Evolutionary conservation across 1,139 yeast genomes (phyloP).

Genomic region (Hyphopichia wangnamkhiaoensis): DNA sequence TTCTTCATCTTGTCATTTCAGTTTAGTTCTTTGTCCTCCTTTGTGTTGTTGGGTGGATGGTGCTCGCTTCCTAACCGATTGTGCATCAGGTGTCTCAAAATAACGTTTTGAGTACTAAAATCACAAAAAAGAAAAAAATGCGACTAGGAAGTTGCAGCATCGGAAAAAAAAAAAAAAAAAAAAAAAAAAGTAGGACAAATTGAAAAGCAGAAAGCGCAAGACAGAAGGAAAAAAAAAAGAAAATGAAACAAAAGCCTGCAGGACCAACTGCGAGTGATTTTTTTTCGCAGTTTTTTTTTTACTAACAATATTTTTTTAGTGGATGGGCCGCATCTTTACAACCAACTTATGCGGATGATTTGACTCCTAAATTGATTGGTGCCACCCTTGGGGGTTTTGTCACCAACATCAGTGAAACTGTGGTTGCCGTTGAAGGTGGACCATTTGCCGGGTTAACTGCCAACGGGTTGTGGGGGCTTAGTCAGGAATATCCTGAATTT

Average conservation of each 20-base stretch:
- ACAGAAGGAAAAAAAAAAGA: background rate
- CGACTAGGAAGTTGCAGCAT: too few species aligned
- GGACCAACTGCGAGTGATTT: too few species aligned
- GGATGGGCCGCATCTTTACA: slow-evolving; percentile 32
- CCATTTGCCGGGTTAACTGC: slow-evolving; percentile 29
- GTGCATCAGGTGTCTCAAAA: too few species aligned
- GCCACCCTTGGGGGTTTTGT: slow-evolving; percentile 37
- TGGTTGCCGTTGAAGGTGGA: slow-evolving; percentile 25
- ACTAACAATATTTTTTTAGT: slow-evolving; percentile 8
- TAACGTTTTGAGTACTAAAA: background rate
- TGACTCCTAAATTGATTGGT: slow-evolving; percentile 24
- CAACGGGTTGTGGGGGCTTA: slow-evolving; percentile 26
- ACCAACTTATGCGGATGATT: slow-evolving; percentile 37
- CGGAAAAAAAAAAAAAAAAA: too few species aligned
- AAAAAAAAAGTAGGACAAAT: too few species aligned
- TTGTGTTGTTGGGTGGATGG: too few species aligned
- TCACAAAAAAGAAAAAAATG: too few species aligned
- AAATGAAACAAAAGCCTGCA: background rate
- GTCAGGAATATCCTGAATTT: slow-evolving; percentile 26
- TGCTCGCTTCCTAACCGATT: too few species aligned
- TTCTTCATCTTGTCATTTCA: background rate
- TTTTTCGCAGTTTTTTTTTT: too few species aligned
- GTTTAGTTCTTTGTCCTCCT: too few species aligned
- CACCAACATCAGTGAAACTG: slow-evolving; percentile 24
- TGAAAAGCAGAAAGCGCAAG: background rate